Conservation (phyloP, 2,329 filamentous ascomycete genomes). For the Coniochaeta pulveracea region DNA sequence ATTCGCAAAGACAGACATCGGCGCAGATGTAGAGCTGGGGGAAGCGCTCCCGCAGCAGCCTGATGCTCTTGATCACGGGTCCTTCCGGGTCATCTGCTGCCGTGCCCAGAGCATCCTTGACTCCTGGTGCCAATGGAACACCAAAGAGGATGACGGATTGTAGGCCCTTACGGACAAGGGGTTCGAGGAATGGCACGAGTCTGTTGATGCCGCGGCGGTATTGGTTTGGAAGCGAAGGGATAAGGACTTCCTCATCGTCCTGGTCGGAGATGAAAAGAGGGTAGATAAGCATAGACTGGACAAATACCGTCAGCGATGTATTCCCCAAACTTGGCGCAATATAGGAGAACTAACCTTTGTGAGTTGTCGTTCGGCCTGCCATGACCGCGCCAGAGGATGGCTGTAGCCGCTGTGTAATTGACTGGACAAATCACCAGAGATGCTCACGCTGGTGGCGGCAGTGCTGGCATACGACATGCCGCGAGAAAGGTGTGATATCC, state of each 20-base stretch:
- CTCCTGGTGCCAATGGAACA: slow-evolving; percentile 68
- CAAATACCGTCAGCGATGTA: background rate
- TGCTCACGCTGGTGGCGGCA: slow-evolving; percentile 57
- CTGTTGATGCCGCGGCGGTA: slow-evolving; percentile 80
- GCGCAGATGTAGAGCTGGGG: slow-evolving; percentile 83
- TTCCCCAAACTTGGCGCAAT: slow-evolving; percentile 5
- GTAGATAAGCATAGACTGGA: slow-evolving; percentile 94
- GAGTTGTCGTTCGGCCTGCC: slow-evolving; percentile 76
- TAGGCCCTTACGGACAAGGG: slow-evolving; percentile 80
- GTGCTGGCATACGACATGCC: slow-evolving; percentile 58
- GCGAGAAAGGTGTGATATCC: slow-evolving; percentile 49
- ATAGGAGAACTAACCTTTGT: slow-evolving; percentile 52
- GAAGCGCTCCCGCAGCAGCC: slow-evolving; percentile 72
- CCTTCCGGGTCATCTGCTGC: slow-evolving; percentile 87
- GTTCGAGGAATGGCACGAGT: slow-evolving; percentile 71
- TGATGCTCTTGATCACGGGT: slow-evolving; percentile 81
- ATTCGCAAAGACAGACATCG: slow-evolving; percentile 97
- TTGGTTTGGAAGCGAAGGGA: slow-evolving; percentile 86
- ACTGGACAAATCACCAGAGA: slow-evolving; percentile 65
- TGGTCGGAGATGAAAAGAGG: slow-evolving; percentile 93
- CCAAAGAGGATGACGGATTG: slow-evolving; percentile 93
- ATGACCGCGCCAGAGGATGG: slow-evolving; percentile 66
- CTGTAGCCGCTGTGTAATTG: slow-evolving; percentile 77
- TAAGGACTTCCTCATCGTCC: slow-evolving; percentile 81
- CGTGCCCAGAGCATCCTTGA: slow-evolving; percentile 86